These are phyloP conservation scores for Schizochytrium sp. DNA, from an alignment of 108 stramenopile species.

Conservation along the genomic window DNA sequence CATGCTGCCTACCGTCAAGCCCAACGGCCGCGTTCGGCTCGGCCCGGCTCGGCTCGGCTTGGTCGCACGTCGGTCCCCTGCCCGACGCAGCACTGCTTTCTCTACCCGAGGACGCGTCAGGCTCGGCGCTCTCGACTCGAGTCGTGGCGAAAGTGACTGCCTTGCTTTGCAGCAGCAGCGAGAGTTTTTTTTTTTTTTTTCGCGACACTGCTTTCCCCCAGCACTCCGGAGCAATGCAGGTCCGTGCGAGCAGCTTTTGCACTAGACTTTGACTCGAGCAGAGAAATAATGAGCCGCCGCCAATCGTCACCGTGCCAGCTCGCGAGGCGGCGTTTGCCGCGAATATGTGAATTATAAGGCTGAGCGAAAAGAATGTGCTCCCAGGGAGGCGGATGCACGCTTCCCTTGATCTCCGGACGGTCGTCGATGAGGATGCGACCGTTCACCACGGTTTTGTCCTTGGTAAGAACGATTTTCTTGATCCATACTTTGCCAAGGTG, in stretches of 20 bases:
- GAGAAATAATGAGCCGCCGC: background rate
- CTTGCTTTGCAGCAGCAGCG: no score
- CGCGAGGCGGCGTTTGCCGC: background rate
- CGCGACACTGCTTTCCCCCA: no score
- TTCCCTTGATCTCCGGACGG: background rate
- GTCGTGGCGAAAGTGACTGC: no score
- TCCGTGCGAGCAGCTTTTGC: no score
- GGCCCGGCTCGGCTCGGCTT: background rate
- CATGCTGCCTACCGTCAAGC: background rate
- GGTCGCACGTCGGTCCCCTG: background rate
- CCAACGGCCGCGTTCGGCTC: background rate
- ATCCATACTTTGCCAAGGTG: slow-evolving; percentile 8
- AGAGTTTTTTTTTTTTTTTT: no score
- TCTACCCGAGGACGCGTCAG: no score
- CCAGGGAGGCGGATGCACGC: background rate
- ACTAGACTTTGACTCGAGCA: background rate
- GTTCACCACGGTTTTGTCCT: slow-evolving; percentile 21
- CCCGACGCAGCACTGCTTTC: no score
- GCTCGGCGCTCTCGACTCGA: no score
- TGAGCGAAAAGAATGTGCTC: slow-evolving; percentile 23
- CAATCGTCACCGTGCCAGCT: background rate
- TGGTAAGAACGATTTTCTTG: slow-evolving; percentile 9
- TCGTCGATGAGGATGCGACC: slow-evolving; percentile 23
- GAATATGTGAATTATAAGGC: background rate
- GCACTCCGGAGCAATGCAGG: no score